phyloP scores from a whole-genome alignment of 805 yeast species.

The Wickerhamiella spandovensis region DNA sequence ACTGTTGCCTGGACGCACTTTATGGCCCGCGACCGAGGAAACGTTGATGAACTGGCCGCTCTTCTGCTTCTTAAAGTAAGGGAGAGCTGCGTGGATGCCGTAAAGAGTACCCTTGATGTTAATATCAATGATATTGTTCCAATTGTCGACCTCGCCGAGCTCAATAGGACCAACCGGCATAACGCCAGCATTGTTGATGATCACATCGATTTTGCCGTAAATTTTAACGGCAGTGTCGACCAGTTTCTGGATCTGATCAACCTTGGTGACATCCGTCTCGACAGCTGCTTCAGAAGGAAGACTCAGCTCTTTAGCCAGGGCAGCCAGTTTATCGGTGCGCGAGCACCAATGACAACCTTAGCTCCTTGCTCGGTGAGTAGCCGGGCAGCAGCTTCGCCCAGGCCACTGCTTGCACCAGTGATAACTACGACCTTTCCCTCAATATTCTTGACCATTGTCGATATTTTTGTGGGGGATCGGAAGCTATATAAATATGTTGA shows the following conservation, averaged over 20 bases:
- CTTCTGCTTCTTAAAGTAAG: conserved; percentile 55
- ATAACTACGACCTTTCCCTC: conserved; percentile 30
- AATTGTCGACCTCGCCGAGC: conserved; percentile 51
- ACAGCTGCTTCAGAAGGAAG: conserved; percentile 32
- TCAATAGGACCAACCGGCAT: conserved; percentile 58
- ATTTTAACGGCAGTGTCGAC: conserved; percentile 36
- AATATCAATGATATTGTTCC: conserved; percentile 55
- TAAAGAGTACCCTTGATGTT: conserved; percentile 73
- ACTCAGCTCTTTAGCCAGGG: conserved; percentile 33
- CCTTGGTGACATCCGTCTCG: conserved; percentile 40
- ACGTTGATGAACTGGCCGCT: conserved; percentile 43
- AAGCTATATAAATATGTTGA: too few species aligned
- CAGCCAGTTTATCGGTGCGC: conserved; percentile 46
- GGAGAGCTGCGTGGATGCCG: conserved; percentile 63
- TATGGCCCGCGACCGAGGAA: conserved; percentile 55
- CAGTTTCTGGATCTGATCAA: conserved; percentile 37
- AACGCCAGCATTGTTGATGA: conserved; percentile 46
- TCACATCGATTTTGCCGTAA: conserved; percentile 41
- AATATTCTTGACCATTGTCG: neutral
- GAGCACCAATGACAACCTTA: conserved; percentile 26
- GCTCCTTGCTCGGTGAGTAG: conserved; percentile 35
- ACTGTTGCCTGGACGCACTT: conserved; percentile 50
- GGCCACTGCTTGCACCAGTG: conserved; percentile 42
- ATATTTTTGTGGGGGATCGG: too few species aligned
- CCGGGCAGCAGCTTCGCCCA: conserved; percentile 35